These are phyloP conservation scores for Austroboletus festivus DNA, from an alignment of 768 basidiomycete species.

Conservation along the genomic window DNA sequence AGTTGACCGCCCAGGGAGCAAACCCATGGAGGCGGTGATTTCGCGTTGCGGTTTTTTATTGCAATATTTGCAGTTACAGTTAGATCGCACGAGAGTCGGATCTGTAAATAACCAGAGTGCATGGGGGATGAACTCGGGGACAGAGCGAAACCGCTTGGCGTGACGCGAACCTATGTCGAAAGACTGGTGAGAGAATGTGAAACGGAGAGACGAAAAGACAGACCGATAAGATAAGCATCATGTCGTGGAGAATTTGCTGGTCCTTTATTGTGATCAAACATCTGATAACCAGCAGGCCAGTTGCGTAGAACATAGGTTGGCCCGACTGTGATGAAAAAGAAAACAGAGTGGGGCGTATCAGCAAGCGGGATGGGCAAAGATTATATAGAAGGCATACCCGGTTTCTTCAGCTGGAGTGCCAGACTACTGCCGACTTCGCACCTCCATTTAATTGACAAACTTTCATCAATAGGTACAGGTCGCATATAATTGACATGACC, in stretches of 20 bases:
- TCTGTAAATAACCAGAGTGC: constrained; percentile 74
- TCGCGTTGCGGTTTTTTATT: constrained; percentile 63
- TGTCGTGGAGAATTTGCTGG: constrained; percentile 50
- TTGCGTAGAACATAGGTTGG: constrained; percentile 55
- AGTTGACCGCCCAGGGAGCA: constrained; percentile 36
- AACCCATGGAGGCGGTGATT: constrained; percentile 60
- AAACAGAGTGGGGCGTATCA: not conserved
- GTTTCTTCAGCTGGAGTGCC: constrained; percentile 44
- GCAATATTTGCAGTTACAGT: constrained; percentile 79
- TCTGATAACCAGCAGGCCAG: constrained; percentile 66
- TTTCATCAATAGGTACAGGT: constrained; percentile 47
- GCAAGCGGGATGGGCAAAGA: not conserved
- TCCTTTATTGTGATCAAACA: constrained; percentile 78
- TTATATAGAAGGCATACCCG: constrained; percentile 39
- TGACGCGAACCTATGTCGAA: constrained; percentile 36
- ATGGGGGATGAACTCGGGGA: constrained; percentile 85
- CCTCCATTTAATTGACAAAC: constrained; percentile 59
- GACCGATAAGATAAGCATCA: constrained; percentile 79
- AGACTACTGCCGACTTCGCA: constrained; percentile 38
- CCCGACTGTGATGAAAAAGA: constrained; percentile 26
- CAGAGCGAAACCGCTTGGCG: constrained; percentile 64
- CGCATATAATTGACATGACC: constrained; percentile 75
- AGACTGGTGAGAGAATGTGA: not conserved
- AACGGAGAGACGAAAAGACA: constrained; percentile 7
- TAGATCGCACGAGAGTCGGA: constrained; percentile 39